Conservation (phyloP, 805 yeast genomes). For the Lipomyces mesembrius region DNA sequence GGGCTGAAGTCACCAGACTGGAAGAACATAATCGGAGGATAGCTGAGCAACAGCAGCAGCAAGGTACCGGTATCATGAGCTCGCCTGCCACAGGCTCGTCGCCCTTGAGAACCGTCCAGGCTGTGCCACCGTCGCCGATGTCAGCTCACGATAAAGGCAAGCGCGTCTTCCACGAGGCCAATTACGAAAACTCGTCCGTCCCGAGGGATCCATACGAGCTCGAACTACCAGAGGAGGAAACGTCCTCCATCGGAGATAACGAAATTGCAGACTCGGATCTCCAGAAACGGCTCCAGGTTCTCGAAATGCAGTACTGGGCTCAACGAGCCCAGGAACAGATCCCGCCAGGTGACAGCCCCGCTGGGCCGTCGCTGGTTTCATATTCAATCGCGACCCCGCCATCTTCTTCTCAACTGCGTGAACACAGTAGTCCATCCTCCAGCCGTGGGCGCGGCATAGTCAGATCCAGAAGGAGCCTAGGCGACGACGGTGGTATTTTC, state of each 20-base stretch:
- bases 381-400: neutral
- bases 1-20: constrained; percentile 32
- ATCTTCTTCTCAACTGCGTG: neutral
- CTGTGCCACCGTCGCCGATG: constrained; percentile 1
- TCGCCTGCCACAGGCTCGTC: neutral
- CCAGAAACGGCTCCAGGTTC: constrained; percentile 21
- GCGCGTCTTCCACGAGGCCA: neutral
- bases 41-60: constrained; percentile 1
- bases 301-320: constrained; percentile 29
- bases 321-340: constrained; percentile 18
- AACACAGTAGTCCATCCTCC: neutral
- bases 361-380: neutral
- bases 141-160: constrained; percentile 5
- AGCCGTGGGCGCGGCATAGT: neutral
- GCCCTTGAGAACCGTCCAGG: neutral
- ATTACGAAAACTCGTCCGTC: neutral
- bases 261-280: constrained; percentile 20
- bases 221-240: neutral
- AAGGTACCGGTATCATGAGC: neutral
- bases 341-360: neutral
- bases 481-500: neutral
- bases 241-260: constrained; percentile 11
- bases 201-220: neutral
- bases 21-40: constrained; percentile 20
- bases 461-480: neutral